A percentile compares a stretch with the other conserved stretches of the same genome.
Conservation (phyloP, 2,329 filamentous ascomycete genomes). For the Metarhizium guizhouense region DNA sequence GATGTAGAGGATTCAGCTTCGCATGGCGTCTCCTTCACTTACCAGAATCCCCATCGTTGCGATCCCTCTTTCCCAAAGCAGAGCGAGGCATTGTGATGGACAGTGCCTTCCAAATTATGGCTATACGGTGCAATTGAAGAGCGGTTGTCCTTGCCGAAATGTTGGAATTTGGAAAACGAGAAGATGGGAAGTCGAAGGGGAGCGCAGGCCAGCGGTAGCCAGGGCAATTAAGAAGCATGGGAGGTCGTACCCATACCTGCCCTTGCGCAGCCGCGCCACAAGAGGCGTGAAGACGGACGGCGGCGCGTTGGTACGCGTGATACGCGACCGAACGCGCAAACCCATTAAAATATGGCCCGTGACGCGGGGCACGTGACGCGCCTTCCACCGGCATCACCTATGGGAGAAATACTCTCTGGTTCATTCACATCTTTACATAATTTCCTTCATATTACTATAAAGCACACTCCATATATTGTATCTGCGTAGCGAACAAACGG, state of each 20-base stretch:
- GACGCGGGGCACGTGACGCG: conserved; percentile 9
- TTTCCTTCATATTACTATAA: not conserved
- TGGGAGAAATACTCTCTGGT: no score
- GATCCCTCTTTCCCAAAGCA: conserved; percentile 26
- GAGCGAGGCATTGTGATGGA: conserved; percentile 19
- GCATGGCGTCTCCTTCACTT: conserved; percentile 9
- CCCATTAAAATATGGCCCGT: conserved; percentile 22
- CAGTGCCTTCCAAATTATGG: conserved; percentile 10
- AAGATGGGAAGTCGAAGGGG: conserved; percentile 3
- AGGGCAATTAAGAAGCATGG: conserved; percentile 8
- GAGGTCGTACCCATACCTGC: not conserved
- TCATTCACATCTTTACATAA: not conserved
- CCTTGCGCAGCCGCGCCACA: conserved; percentile 6
- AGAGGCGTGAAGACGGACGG: conserved; percentile 3
- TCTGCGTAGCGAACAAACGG: not conserved
- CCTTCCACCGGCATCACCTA: not conserved
- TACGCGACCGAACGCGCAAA: conserved; percentile 23
- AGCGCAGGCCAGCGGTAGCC: not conserved
- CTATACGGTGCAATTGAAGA: conserved; percentile 2
- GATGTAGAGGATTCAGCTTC: not conserved
- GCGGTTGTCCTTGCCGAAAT: conserved; percentile 1
- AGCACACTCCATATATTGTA: no score
- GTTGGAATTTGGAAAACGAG: not conserved
- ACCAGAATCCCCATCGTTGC: conserved; percentile 20
- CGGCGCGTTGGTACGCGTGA: conserved; percentile 10